These are phyloP conservation scores for Periconia macrospinosa DNA, from an alignment of 2,329 filamentous ascomycete genomes.

Conservation along the genomic window DNA sequence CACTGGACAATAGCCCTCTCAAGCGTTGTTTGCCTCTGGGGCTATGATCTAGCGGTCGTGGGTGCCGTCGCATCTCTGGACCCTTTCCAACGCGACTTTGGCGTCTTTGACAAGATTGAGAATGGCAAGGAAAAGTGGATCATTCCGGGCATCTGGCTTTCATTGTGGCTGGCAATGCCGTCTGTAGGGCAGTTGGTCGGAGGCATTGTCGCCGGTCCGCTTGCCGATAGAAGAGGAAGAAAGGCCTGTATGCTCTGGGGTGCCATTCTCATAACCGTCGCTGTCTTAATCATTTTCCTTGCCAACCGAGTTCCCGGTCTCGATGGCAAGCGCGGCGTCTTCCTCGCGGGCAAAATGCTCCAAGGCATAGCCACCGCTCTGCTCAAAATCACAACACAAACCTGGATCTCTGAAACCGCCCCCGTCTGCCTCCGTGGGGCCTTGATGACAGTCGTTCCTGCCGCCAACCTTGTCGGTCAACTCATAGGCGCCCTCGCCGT, in stretches of 20 bases:
- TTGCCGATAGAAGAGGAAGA: constrained; percentile 47
- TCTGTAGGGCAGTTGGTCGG: constrained; percentile 45
- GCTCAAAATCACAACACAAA: constrained; percentile 45
- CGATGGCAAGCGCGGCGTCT: constrained; percentile 37
- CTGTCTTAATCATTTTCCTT: constrained; percentile 41
- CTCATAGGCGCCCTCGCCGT: constrained; percentile 49
- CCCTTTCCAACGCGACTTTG: constrained; percentile 58
- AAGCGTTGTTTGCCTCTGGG: constrained; percentile 12
- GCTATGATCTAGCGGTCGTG: constrained; percentile 43
- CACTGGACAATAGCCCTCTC: constrained; percentile 9
- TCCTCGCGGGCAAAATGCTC: constrained; percentile 47
- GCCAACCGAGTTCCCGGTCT: constrained; percentile 31
- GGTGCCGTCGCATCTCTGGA: constrained; percentile 61
- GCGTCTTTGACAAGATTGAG: constrained; percentile 22
- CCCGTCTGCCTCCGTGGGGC: constrained; percentile 47
- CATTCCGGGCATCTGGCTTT: constrained; percentile 47
- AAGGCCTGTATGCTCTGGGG: constrained; percentile 39
- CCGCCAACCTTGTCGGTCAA: constrained; percentile 50
- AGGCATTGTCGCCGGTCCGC: constrained; percentile 40
- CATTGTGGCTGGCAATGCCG: constrained; percentile 48
- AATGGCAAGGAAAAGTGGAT: constrained; percentile 23
- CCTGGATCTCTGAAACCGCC: constrained; percentile 50
- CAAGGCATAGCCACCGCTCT: constrained; percentile 48
- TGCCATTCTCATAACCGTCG: constrained; percentile 41
- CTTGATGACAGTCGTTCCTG: constrained; percentile 48